These are phyloP conservation scores for Xeromyces bisporus DNA, from an alignment of 495 filamentous ascomycete genomes.

Conservation along the genomic window DNA sequence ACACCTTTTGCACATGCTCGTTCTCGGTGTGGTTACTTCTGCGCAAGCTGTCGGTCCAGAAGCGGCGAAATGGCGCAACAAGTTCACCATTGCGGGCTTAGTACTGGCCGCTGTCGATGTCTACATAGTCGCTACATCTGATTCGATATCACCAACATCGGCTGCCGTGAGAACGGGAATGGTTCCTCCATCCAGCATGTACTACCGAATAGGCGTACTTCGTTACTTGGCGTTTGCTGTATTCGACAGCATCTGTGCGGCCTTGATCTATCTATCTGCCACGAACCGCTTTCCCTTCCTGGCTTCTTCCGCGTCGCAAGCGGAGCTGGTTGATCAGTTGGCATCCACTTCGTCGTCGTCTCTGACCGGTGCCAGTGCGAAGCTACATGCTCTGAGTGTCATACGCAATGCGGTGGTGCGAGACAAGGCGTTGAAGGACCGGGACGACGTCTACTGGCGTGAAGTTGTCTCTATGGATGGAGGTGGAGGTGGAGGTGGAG, in stretches of 20 bases:
- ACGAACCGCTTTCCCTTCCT: conserved; percentile 58
- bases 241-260: conserved; percentile 43
- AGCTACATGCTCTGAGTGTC: conserved; percentile 36
- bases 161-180: conserved; percentile 21
- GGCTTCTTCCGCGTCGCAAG: conserved; percentile 26
- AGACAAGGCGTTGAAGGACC: conserved; percentile 35
- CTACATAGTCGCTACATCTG: conserved; percentile 42
- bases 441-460: conserved; percentile 42
- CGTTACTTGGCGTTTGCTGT: conserved; percentile 42
- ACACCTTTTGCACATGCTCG: conserved; percentile 57
- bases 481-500: conserved; percentile 9
- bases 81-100: conserved; percentile 47
- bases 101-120: conserved; percentile 44
- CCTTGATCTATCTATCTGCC: conserved; percentile 50
- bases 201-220: conserved; percentile 44
- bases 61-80: conserved; percentile 48
- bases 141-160: conserved; percentile 35
- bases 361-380: conserved; percentile 28
- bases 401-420: conserved; percentile 42
- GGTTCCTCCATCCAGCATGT: conserved; percentile 31
- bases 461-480: conserved; percentile 26
- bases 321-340: conserved; percentile 25
- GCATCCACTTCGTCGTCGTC: conserved; percentile 23
- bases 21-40: conserved; percentile 48
- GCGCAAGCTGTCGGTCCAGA: conserved; percentile 36